These are phyloP conservation scores for Xylaria sp. DNA, from an alignment of 2,329 filamentous ascomycete species.

Conservation along the genomic window DNA sequence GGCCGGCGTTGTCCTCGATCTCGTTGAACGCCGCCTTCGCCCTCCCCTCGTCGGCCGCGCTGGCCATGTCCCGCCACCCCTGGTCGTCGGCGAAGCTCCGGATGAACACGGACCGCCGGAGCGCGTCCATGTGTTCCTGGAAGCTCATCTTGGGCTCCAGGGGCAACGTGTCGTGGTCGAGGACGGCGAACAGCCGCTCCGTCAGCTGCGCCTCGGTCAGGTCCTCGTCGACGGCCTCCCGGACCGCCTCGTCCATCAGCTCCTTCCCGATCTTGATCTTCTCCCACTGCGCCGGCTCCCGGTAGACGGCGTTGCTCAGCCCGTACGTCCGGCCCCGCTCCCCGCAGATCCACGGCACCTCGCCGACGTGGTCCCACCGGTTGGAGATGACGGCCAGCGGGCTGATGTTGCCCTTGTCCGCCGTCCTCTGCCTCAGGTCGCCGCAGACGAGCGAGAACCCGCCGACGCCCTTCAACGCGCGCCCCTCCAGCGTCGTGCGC, in stretches of 20 bases:
- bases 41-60: constrained; percentile 42
- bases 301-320: constrained; percentile 65
- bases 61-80: constrained; percentile 49
- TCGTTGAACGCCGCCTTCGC: constrained; percentile 42
- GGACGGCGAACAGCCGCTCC: constrained; percentile 54
- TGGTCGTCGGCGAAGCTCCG: constrained; percentile 57
- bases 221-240: constrained; percentile 42
- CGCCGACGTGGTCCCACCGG: constrained; percentile 53
- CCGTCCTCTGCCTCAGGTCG: constrained; percentile 49
- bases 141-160: constrained; percentile 47
- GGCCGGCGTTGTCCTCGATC: constrained; percentile 41
- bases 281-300: constrained; percentile 58
- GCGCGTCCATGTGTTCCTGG: constrained; percentile 54
- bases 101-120: constrained; percentile 65
- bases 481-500: constrained; percentile 52
- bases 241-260: constrained; percentile 48
- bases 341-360: constrained; percentile 62
- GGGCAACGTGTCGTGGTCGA: constrained; percentile 62
- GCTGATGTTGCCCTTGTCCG: constrained; percentile 41
- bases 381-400: constrained; percentile 66
- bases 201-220: constrained; percentile 52
- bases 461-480: constrained; percentile 62
- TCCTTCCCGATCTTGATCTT: constrained; percentile 59
- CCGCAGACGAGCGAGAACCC: constrained; percentile 70
- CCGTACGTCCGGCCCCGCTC: constrained; percentile 57